These are phyloP conservation scores for Tylopilus balloui DNA, from an alignment of 768 basidiomycete genomes.

Conservation along the genomic window DNA sequence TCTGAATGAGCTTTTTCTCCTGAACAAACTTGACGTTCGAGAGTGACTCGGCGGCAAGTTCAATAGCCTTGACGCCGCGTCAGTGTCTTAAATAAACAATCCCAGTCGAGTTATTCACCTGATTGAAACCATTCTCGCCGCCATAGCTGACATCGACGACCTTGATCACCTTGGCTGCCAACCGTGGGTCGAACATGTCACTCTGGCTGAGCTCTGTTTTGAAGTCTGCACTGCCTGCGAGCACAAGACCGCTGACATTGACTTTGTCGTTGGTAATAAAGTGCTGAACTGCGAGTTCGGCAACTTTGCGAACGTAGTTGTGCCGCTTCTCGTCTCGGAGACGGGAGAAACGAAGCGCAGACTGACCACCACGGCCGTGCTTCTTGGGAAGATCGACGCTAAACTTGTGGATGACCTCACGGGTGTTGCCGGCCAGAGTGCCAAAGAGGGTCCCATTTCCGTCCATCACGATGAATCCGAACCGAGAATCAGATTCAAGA, in stretches of 20 bases:
- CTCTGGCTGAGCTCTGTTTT: slow-evolving; percentile 96
- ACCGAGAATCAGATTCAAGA: slow-evolving; percentile 93
- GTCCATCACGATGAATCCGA: slow-evolving; percentile 99
- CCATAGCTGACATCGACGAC: slow-evolving; percentile 98
- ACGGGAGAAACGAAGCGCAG: slow-evolving; percentile 98
- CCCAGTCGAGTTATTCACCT: slow-evolving; percentile 46
- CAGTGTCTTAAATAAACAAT: not conserved
- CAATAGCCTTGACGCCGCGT: slow-evolving; percentile 67
- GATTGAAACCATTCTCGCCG: slow-evolving; percentile 98
- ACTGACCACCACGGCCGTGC: slow-evolving; percentile 99
- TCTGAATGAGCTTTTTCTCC: slow-evolving; percentile 96
- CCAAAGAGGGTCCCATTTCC: slow-evolving; percentile 98
- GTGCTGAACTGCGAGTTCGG: slow-evolving; percentile 94
- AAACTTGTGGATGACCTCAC: slow-evolving; percentile 97
- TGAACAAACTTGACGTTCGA: slow-evolving; percentile 99
- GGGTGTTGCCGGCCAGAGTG: slow-evolving; percentile 92
- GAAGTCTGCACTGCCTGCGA: slow-evolving; percentile 97
- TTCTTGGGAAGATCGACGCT: slow-evolving; percentile 99
- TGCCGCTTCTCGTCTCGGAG: slow-evolving; percentile 98
- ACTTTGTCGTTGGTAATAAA: slow-evolving; percentile 98
- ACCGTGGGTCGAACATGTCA: slow-evolving; percentile 91
- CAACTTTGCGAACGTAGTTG: slow-evolving; percentile 99
- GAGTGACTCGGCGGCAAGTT: slow-evolving; percentile 91
- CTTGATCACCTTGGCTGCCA: slow-evolving; percentile 92
- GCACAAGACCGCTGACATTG: slow-evolving; percentile 92